Percentiles rank a stretch among this genome's conserved stretches.
Evolutionary conservation across 345 rosid genomes (phyloP).

Genomic region (Hypericum perforatum): DNA sequence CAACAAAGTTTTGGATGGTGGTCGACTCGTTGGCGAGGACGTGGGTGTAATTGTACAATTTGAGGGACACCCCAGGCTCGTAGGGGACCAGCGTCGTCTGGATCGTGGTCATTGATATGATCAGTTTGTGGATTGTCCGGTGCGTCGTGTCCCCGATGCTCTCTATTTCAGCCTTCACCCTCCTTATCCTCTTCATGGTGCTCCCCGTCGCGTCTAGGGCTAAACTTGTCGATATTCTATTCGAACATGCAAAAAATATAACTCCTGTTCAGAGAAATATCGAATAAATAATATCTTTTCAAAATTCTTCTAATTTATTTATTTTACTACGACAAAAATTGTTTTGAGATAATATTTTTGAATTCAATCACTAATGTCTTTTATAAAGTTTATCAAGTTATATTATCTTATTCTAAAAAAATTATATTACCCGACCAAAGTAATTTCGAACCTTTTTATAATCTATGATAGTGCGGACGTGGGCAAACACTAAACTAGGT

Average conservation of each 20-base stretch:
- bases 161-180: conserved; percentile 31
- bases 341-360: too few relatives aligned
- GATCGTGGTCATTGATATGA: conserved; percentile 26
- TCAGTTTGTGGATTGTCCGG: conserved; percentile 23
- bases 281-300: too few relatives aligned
- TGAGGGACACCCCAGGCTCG: conserved; percentile 23
- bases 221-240: conserved; percentile 34
- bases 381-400: too few relatives aligned
- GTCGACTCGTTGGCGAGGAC: conserved; percentile 34
- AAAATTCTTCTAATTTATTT: too few relatives aligned
- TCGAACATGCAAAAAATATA: conserved; percentile 1
- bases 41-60: conserved; percentile 31
- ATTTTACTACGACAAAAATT: too few relatives aligned
- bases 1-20: conserved; percentile 30
- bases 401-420: too few relatives aligned
- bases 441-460: too few relatives aligned
- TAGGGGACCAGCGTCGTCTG: conserved; percentile 40
- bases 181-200: conserved; percentile 27
- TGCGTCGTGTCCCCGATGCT: conserved; percentile 32
- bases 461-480: too few relatives aligned
- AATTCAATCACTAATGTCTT: too few relatives aligned
- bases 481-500: too few relatives aligned
- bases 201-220: conserved; percentile 36
- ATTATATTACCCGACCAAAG: too few relatives aligned
- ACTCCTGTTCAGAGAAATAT: too few relatives aligned